Conservation (phyloP, 805 yeast genomes). For the Hanseniaspora singularis region DNA sequence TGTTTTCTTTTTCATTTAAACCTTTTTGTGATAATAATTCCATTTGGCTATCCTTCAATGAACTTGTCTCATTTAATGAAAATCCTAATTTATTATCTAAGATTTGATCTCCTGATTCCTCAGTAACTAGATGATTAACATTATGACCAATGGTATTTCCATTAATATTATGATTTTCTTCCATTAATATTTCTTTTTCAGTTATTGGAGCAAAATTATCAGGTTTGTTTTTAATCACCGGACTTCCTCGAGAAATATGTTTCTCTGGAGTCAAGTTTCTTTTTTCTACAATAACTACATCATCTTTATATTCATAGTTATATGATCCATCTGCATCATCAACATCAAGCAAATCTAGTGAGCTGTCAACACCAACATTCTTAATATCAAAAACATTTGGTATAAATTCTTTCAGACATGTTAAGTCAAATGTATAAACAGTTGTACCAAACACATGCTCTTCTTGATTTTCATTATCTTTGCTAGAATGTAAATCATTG, state of each 20-base stretch:
- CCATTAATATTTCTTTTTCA: not conserved
- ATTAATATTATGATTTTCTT: not conserved
- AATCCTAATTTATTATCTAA: conserved; percentile 5
- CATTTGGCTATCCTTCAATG: not conserved
- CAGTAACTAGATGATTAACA: no score
- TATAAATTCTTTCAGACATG: conserved; percentile 28
- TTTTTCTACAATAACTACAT: not conserved
- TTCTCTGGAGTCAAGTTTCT: not conserved
- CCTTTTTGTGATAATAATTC: not conserved
- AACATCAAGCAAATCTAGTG: conserved; percentile 6
- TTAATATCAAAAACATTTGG: conserved; percentile 27
- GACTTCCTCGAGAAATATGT: not conserved
- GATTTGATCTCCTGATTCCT: no score
- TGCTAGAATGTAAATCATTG: conserved; percentile 42
- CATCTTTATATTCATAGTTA: no score
- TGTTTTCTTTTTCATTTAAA: not conserved
- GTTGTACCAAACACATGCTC: conserved; percentile 40
- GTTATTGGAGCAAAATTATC: no score
- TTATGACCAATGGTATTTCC: no score
- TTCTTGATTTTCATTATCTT: conserved; percentile 30
- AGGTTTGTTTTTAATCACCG: no score
- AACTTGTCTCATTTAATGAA: not conserved
- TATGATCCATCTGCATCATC: no score
- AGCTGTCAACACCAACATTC: not conserved
- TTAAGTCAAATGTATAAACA: conserved; percentile 52